A percentile compares a stretch with the other conserved stretches of the same genome.
Evolutionary conservation across 768 basidiomycete species (phyloP).

Genomic region (Agaricus blazei): DNA sequence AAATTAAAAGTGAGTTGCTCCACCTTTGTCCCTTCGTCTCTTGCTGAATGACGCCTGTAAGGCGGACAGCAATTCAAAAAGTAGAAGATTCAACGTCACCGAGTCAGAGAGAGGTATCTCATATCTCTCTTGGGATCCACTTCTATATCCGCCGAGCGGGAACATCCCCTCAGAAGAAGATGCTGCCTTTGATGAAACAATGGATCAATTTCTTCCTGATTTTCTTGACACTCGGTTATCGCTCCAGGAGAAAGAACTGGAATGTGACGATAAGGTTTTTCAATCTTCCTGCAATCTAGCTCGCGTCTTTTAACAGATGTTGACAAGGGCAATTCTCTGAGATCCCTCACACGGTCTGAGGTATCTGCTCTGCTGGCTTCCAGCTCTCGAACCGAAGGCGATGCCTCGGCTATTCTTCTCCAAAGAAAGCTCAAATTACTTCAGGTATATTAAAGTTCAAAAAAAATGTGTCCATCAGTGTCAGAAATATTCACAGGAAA

Average conservation of each 20-base stretch:
- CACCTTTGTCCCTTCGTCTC: not conserved
- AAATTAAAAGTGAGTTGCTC: conserved; percentile 5
- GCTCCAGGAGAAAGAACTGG: conserved; percentile 15
- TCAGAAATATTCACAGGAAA: conserved; percentile 21
- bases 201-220: conserved; percentile 24
- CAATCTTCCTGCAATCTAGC: not conserved
- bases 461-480: not conserved
- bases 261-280: conserved; percentile 21
- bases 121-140: conserved; percentile 8
- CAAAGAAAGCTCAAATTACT: conserved; percentile 41
- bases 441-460: not conserved
- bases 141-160: conserved; percentile 18
- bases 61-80: not conserved
- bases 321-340: conserved; percentile 28
- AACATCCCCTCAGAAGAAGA: conserved; percentile 13
- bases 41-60: not conserved
- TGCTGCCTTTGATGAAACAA: conserved; percentile 24
- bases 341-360: conserved; percentile 40
- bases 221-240: conserved; percentile 19
- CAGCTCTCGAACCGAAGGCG: conserved; percentile 12
- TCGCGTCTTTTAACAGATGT: not conserved
- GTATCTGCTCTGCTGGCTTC: conserved; percentile 26
- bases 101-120: not conserved
- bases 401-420: conserved; percentile 22
- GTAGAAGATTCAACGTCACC: not conserved